phyloP scores from a whole-genome alignment of 345 rosid genomes.

The Gossypium australe region DNA sequence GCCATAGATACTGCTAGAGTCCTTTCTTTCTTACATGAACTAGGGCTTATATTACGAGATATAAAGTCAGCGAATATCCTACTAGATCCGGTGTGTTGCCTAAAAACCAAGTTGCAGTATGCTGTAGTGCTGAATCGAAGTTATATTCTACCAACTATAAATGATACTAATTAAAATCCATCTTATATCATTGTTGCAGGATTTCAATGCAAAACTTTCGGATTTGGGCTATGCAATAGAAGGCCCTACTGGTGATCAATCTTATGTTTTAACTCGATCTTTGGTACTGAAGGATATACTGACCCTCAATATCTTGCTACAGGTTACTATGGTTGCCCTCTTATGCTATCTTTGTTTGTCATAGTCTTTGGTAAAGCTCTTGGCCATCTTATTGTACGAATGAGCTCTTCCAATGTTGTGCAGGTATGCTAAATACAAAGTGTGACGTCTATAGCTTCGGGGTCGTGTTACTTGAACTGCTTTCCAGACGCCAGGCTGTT shows the following conservation, averaged over 20 bases:
- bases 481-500: constrained; percentile 52
- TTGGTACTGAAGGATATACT: constrained; percentile 61
- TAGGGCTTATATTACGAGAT: constrained; percentile 73
- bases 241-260: constrained; percentile 48
- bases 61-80: constrained; percentile 79
- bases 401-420: neutral
- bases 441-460: constrained; percentile 80
- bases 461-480: constrained; percentile 58
- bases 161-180: neutral
- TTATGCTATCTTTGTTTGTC: neutral
- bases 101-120: neutral
- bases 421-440: constrained; percentile 57
- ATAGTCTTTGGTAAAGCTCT: neutral
- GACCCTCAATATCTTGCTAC: constrained; percentile 62
- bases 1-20: constrained; percentile 73
- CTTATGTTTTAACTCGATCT: constrained; percentile 51
- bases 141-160: neutral
- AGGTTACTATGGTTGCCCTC: constrained; percentile 22
- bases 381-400: neutral
- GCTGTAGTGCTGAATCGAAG: neutral
- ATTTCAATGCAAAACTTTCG: constrained; percentile 55
- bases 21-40: constrained; percentile 69
- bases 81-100: constrained; percentile 53
- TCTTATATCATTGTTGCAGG: constrained; percentile 26
- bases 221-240: constrained; percentile 67